These are phyloP conservation scores for Coprinellus micaceus DNA, from an alignment of 768 basidiomycete genomes.

Conservation along the genomic window DNA sequence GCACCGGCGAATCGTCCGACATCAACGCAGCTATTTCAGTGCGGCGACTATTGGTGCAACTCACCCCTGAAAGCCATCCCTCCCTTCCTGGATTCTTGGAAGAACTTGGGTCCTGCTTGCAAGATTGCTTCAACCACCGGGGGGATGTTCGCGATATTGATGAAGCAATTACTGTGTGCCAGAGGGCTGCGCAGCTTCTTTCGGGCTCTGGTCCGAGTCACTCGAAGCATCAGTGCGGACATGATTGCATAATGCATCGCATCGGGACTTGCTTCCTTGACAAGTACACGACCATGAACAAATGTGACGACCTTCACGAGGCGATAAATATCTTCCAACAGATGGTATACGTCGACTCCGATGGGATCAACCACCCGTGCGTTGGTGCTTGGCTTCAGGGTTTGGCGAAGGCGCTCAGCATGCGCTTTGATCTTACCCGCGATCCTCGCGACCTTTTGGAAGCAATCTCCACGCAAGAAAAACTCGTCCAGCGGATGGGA, in stretches of 20 bases:
- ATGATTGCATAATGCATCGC: neutral
- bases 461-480: neutral
- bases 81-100: neutral
- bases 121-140: slow-evolving; percentile 16
- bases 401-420: no score
- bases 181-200: neutral
- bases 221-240: neutral
- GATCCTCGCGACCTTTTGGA: no score
- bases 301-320: neutral
- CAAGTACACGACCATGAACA: neutral
- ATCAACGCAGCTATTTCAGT: neutral
- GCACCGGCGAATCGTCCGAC: neutral
- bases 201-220: neutral
- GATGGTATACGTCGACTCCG: no score
- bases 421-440: no score
- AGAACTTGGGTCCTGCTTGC: slow-evolving; percentile 17
- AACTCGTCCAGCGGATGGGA: neutral
- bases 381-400: neutral
- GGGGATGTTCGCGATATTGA: slow-evolving; percentile 2
- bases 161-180: neutral
- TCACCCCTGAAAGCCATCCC: neutral
- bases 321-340: no score
- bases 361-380: no score
- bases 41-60: neutral
- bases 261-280: neutral